phyloP scores from a whole-genome alignment of 2,329 filamentous ascomycete species.

The Fusarium setosum region DNA sequence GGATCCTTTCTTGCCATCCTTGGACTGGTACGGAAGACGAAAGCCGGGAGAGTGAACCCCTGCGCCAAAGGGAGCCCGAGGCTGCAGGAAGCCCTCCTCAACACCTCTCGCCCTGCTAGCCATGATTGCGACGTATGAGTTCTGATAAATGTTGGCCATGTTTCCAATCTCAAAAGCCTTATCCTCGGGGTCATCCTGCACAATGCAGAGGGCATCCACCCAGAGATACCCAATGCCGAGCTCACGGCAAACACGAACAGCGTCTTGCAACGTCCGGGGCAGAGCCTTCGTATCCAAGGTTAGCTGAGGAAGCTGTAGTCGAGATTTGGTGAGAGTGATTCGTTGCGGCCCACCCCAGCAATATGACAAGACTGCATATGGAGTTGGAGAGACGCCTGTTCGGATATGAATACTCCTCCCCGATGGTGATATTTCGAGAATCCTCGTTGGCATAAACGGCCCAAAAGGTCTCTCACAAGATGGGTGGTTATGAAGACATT shows the following conservation, averaged over 20 bases:
- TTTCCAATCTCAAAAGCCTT: slow-evolving; percentile 12
- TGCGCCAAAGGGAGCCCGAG: not conserved
- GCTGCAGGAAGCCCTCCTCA: not conserved
- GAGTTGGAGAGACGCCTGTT: not conserved
- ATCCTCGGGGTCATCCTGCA: slow-evolving; percentile 14
- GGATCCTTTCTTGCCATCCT: too few species aligned
- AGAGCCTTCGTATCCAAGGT: not conserved
- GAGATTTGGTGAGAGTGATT: not conserved
- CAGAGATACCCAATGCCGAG: slow-evolving; percentile 4
- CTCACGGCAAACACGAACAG: not conserved
- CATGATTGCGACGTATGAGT: slow-evolving; percentile 1
- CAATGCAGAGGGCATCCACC: slow-evolving; percentile 21
- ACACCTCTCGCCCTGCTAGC: not conserved
- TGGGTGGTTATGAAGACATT: too few species aligned
- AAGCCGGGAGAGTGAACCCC: not conserved
- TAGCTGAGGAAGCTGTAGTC: not conserved
- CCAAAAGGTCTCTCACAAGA: too few species aligned
- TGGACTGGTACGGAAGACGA: too few species aligned
- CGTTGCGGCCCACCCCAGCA: slow-evolving; percentile 3
- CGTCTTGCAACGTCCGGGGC: not conserved
- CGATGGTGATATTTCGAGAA: too few species aligned
- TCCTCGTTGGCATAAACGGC: too few species aligned
- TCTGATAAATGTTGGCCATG: slow-evolving; percentile 19
- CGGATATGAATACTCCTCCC: too few species aligned
- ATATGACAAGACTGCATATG: slow-evolving; percentile 2